phyloP scores from a whole-genome alignment of 345 rosid genomes.

The Populus alba region DNA sequence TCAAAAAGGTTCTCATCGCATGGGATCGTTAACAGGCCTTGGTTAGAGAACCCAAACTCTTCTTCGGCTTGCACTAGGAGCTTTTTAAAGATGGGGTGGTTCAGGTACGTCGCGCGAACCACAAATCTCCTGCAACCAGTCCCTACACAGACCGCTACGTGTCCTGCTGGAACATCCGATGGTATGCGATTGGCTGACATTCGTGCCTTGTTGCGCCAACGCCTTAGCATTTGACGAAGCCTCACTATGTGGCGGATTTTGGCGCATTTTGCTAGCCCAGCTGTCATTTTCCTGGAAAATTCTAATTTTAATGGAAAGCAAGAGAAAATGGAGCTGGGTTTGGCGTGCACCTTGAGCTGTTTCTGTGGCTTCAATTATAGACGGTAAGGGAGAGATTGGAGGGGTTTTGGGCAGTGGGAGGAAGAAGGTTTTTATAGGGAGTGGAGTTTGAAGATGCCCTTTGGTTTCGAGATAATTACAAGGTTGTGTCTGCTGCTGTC shows the following conservation, averaged over 20 bases:
- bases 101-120: conserved; percentile 80
- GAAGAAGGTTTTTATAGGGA: conserved; percentile 40
- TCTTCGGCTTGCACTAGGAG: conserved; percentile 76
- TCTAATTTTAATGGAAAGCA: background rate
- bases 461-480: conserved; percentile 39
- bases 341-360: background rate
- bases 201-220: conserved; percentile 88
- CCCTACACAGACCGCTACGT: conserved; percentile 86
- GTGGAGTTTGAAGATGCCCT: conserved; percentile 26
- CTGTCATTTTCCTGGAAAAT: conserved; percentile 44
- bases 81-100: conserved; percentile 75
- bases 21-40: conserved; percentile 81
- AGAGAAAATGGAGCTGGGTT: background rate
- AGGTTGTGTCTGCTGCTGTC: conserved; percentile 19
- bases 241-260: conserved; percentile 91
- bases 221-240: conserved; percentile 78
- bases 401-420: conserved; percentile 26
- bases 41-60: conserved; percentile 76
- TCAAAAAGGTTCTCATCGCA: conserved; percentile 87
- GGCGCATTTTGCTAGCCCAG: conserved; percentile 68
- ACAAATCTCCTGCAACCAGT: conserved; percentile 62
- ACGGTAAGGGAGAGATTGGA: background rate
- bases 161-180: conserved; percentile 89
- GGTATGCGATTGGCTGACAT: conserved; percentile 55
- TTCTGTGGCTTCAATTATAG: background rate